Base-by-base conservation (phyloP, 2,329 filamentous ascomycete genomes). In the Periglandula ipomoeae region DNA sequence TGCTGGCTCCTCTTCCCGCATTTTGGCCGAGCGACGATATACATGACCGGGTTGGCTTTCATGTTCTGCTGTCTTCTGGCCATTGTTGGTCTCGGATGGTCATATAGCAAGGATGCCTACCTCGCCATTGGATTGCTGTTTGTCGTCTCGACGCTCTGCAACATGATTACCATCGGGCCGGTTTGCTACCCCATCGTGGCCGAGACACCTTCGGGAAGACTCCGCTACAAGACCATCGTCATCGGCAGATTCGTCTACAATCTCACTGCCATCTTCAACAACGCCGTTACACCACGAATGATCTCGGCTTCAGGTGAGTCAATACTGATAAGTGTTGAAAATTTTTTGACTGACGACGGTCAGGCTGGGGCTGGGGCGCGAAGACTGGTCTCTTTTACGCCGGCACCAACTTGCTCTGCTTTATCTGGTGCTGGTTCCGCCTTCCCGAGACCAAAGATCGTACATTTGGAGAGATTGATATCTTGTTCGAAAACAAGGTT, bases 401-500 rank as follows among this genome's bases (percentile, higher is more conserved):
- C 5, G 52, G 50, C 20, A 61, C 56, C 3, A 50, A 53, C 13
- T 53, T 59, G 15, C 4, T 55, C 3, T 54, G 60, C 10, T 57
- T 61, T 7, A 22, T 60, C 15, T 65, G 61, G 62, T 61, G 74
- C 51, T 73, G 68, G 50, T 68, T 75, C 56, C 72, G 70, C 19
- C 59, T 77, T 8, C 74, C 74, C 5, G 77, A 80, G 59, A 70
- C 74, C 1, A 71, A 70, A 35, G 71, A 67, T 3, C 67, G 73
- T 20, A 73, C 71, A 0, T 72, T 75, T 44, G 73, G 75, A 53
- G 75, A 79, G 59, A 64, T 80, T 1, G 76, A 79, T 46, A 62
- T 72, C 5, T 56, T 81, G 8, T 45, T 45, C 19, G 65, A 69
- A 38, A 62, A 61, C 32, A 58, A 54, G 44, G 59, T 67, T 5